Conservation (phyloP, 2,329 filamentous ascomycete species). For the Leptodontidium sp. region DNA sequence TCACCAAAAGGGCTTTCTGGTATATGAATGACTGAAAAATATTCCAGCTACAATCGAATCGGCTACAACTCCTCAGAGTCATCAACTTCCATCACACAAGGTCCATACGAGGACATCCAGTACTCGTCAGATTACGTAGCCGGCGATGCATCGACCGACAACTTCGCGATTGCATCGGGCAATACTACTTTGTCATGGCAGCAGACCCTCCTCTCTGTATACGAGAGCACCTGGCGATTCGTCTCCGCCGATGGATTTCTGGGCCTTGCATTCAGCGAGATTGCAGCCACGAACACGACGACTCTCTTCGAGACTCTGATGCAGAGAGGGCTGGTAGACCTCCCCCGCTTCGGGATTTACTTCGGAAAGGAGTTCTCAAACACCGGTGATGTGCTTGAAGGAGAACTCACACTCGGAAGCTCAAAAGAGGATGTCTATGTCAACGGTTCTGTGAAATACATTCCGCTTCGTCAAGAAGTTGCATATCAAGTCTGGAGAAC, state of each 20-base stretch:
- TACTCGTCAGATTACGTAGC: neutral
- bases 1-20: too few relatives aligned
- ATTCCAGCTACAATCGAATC: neutral
- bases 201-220: neutral
- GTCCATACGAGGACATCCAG: neutral
- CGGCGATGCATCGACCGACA: neutral
- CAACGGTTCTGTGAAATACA: neutral
- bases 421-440: slow-evolving; percentile 7
- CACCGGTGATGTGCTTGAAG: neutral
- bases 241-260: slow-evolving; percentile 10
- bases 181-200: slow-evolving; percentile 1
- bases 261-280: slow-evolving; percentile 2
- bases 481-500: slow-evolving; percentile 8
- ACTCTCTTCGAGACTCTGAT: slow-evolving; percentile 10
- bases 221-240: neutral
- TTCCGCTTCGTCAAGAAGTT: neutral
- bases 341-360: slow-evolving; percentile 6
- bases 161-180: neutral
- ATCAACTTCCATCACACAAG: neutral
- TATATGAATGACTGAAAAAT: too few relatives aligned
- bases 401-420: slow-evolving; percentile 4
- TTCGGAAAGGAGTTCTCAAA: neutral
- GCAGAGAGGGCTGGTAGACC: neutral
- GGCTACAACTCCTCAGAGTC: slow-evolving; percentile 1
- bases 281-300: neutral